A percentile compares a stretch with the other conserved stretches of the same genome.
Evolutionary conservation across 2,329 filamentous ascomycete species (phyloP).

Genomic region (Rutstroemia sp.): DNA sequence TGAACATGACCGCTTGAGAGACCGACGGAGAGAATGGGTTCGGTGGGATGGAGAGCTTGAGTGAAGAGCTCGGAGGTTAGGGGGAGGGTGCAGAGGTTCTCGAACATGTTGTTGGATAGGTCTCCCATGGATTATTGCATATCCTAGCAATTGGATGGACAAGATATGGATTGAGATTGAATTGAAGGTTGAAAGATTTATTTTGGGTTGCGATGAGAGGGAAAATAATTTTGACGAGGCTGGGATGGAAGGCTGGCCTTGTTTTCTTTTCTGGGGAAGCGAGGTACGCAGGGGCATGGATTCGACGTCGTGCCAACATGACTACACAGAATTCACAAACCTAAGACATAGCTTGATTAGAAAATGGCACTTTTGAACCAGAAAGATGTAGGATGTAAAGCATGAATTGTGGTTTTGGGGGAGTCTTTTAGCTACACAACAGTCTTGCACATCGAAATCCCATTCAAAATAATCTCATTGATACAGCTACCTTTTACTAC

Average conservation of each 20-base stretch:
- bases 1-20: slow-evolving; percentile 80
- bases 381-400: too few relatives aligned
- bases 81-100: slow-evolving; percentile 85
- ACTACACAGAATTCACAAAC: too few relatives aligned
- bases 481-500: too few relatives aligned
- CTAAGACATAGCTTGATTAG: too few relatives aligned
- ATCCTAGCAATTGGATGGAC: background rate
- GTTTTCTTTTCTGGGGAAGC: background rate
- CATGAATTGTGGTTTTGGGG: too few relatives aligned
- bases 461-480: too few relatives aligned
- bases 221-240: slow-evolving; percentile 8
- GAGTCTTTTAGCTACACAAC: too few relatives aligned
- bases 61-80: slow-evolving; percentile 81
- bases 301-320: too few relatives aligned
- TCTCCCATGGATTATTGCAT: background rate
- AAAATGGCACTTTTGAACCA: too few relatives aligned
- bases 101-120: slow-evolving; percentile 31
- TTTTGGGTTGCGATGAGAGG: background rate
- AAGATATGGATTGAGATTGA: background rate
- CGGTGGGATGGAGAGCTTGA: slow-evolving; percentile 76
- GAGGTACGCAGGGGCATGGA: background rate
- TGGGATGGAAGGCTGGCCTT: background rate
- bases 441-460: too few relatives aligned
- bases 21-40: slow-evolving; percentile 80
- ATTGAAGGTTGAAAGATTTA: background rate